Base-by-base conservation (phyloP, 371 early-diverging fungal species). In the Mortierella sp. region DNA sequence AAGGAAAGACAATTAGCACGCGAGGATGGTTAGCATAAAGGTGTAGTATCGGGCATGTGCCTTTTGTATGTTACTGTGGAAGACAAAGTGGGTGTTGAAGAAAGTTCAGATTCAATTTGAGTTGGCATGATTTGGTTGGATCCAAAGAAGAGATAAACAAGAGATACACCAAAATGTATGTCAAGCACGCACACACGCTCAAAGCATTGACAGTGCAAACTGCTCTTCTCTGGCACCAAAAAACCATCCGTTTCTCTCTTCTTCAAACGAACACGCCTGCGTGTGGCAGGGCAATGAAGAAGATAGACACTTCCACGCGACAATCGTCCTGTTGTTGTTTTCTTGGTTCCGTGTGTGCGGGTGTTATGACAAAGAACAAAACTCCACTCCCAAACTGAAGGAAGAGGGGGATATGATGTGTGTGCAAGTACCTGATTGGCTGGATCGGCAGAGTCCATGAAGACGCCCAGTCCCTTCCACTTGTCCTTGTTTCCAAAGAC, bases 401-500 rank as follows among this genome's bases (percentile, higher is more conserved):
- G 13, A 4, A 26, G 29, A 58, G 29, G 16, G 19, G 4, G 31
- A 16, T 29, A 48, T 40, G 50, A 34, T 41, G 70, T 44, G n/a
- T 50, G 68, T 67, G 70, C 55, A 64, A 71, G 80, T 84, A 91
- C 92, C 64, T 90, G 76, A 71, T 71, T 75, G 52, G 79, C 77
- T 72, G 89, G 89, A 75, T 91, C 92, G 37, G 88, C 88, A n/a
- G 94, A 91, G 74, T 94, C 93, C 74, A 93, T 87, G 77, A 93
- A 90, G 66, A 95, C 77, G 40, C 90, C 92, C 47, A 95, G 73
- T 14, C 94, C 94, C 69, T 91, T 85, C 93, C 93, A 96, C 53
- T 88, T 74, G 77, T 95, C 95, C 66, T 87, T 85, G 67, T 82
- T 89, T 13, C 96, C 96, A 87, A 90, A 93, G 19, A 94, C 85